Conservation (phyloP, 2,329 filamentous ascomycete genomes). For the Fusarium algeriense region DNA sequence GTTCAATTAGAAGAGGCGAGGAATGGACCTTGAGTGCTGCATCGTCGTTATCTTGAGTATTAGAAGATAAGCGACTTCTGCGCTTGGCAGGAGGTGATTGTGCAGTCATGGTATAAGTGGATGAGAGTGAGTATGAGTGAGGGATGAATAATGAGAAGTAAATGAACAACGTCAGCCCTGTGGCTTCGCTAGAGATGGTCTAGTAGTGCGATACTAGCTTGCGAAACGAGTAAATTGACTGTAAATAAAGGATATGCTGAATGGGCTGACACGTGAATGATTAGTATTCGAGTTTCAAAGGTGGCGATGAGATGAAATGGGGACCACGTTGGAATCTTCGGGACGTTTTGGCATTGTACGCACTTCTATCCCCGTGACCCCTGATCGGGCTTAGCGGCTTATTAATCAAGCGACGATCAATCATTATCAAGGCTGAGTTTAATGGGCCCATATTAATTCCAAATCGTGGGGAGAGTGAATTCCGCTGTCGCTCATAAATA, state of each 20-base stretch:
- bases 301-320: constrained; percentile 20
- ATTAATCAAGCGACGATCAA: constrained; percentile 19
- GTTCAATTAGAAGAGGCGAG: background rate
- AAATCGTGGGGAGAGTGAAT: constrained; percentile 17
- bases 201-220: background rate
- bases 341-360: constrained; percentile 29
- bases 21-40: constrained; percentile 42
- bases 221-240: background rate
- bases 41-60: constrained; percentile 38
- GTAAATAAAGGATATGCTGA: background rate
- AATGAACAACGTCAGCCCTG: background rate
- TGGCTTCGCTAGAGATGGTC: background rate
- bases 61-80: constrained; percentile 39
- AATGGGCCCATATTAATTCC: background rate
- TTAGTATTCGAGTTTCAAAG: constrained; percentile 1
- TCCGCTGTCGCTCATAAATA: background rate
- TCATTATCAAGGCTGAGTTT: background rate
- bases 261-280: constrained; percentile 6
- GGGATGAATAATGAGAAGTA: background rate
- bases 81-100: constrained; percentile 30
- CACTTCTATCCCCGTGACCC: constrained; percentile 31
- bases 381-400: constrained; percentile 7
- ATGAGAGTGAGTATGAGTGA: background rate
- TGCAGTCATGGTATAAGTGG: constrained; percentile 24
- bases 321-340: constrained; percentile 26